Evolutionary conservation across 345 rosid species (phyloP).

Genomic region (Draba incana): DNA sequence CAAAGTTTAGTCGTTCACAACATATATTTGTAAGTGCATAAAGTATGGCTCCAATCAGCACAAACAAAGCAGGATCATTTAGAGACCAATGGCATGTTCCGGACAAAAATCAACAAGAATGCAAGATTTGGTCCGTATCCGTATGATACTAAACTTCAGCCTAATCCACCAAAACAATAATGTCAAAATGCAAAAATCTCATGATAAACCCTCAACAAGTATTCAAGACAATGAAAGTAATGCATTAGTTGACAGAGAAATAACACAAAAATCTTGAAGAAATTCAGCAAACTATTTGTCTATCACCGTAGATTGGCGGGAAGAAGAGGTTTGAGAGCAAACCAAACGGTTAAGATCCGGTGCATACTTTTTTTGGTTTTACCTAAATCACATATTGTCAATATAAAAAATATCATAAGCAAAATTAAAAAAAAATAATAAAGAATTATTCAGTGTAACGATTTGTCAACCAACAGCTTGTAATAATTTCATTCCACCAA

Average conservation of each 20-base stretch:
- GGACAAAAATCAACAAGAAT: background rate
- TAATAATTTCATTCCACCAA: background rate
- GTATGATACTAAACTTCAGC: background rate
- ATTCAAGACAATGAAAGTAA: background rate
- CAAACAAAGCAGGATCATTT: background rate
- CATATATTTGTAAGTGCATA: background rate
- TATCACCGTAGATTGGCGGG: conserved; percentile 1
- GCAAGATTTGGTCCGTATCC: background rate
- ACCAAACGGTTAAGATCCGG: conserved; percentile 17
- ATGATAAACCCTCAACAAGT: background rate
- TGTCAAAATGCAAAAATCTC: conserved; percentile 12
- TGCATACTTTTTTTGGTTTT: background rate
- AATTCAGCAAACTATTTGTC: background rate
- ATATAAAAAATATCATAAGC: background rate
- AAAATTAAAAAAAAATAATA: background rate
- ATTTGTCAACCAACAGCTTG: conserved; percentile 11
- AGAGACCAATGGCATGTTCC: background rate
- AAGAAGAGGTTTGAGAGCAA: conserved; percentile 22
- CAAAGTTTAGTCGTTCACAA: no score
- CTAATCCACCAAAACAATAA: background rate
- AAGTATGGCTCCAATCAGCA: background rate
- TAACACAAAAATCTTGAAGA: background rate
- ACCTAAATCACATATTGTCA: background rate
- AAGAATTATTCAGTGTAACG: conserved; percentile 3
- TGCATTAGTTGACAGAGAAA: background rate